Conservation (phyloP, 2,329 filamentous ascomycete genomes). For the Epichloe brachyelytri region DNA sequence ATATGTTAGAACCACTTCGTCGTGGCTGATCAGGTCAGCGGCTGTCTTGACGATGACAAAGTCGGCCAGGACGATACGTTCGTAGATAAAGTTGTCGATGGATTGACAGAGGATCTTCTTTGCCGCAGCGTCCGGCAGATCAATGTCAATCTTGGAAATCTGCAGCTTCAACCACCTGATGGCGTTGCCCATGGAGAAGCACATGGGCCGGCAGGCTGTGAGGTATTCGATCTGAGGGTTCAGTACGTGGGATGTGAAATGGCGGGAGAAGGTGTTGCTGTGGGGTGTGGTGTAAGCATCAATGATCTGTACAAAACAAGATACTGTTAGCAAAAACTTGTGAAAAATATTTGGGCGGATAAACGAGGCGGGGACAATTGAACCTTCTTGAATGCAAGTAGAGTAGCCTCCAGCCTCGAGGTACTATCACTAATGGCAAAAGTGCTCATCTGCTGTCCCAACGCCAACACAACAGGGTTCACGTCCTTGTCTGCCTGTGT, state of each 20-base stretch:
- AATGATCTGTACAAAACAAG: slow-evolving; percentile 51
- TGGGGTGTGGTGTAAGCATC: slow-evolving; percentile 82
- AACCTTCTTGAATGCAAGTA: slow-evolving; percentile 81
- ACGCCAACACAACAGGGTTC: slow-evolving; percentile 69
- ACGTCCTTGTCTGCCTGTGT: slow-evolving; percentile 60
- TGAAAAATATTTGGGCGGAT: not conserved
- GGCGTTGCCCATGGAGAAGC: slow-evolving; percentile 92
- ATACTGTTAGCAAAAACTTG: not conserved
- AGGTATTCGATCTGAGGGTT: slow-evolving; percentile 94
- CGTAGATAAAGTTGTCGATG: slow-evolving; percentile 82
- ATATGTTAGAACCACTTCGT: slow-evolving; percentile 76
- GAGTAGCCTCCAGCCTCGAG: slow-evolving; percentile 72
- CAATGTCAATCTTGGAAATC: slow-evolving; percentile 81
- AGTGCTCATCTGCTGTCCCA: slow-evolving; percentile 81
- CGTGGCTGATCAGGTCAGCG: slow-evolving; percentile 60
- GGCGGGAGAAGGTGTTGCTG: slow-evolving; percentile 72
- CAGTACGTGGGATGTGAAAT: slow-evolving; percentile 82
- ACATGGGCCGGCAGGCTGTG: slow-evolving; percentile 86
- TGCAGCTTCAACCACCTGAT: slow-evolving; percentile 90
- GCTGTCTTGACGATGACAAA: slow-evolving; percentile 72
- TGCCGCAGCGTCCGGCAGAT: slow-evolving; percentile 67
- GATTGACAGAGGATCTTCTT: slow-evolving; percentile 65
- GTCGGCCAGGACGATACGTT: slow-evolving; percentile 79
- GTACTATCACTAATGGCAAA: slow-evolving; percentile 86
- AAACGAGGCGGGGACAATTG: not conserved